Base-by-base conservation (phyloP, 495 filamentous ascomycete species). In the Tricharina praecox region DNA sequence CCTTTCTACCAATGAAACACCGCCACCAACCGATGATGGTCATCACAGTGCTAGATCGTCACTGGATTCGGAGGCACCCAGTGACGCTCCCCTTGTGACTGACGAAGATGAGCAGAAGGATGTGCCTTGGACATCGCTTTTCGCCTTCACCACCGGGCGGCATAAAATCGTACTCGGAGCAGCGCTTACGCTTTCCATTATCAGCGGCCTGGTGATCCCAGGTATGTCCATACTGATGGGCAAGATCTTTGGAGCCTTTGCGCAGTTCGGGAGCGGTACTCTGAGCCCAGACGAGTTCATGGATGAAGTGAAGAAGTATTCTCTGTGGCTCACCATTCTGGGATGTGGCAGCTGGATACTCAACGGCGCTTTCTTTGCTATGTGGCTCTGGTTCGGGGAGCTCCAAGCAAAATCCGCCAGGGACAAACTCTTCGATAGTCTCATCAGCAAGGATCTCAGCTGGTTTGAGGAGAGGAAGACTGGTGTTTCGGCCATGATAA, bases 401-500 rank as follows among this genome's bases (percentile, higher is more conserved):
- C 58, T 86, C 7, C 85, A 94, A 51, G 84, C 77, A 3, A 74
- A 70, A 32, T 68, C 62, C 18, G 77, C 75, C 19, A 73, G 84
- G 21, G 65, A 69, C 23, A 67, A 58, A 21, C 57, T 93, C 2
- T 94, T 93, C 54, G 54, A 64, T 1, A 73, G 71, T 2, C 62
- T 96, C 15, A 54, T 92, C 18, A 57, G 67, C 13, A 86, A 80
- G 59, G 76, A 87, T 23, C 71, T 92, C 49, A 69, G 68, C 43
- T 97, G 88, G 85, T 96, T 82, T 54, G 85, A 96, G 59, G 66
- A 67, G 33, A 67, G 78, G 34, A 66, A 69, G 51, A 72, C 81
- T 53, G 90, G 87, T 3, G 72, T 85, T 28, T 73, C 74, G 3
- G 78, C 81, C 8, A 67, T 93, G 33, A 59, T 90, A 13, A 75